A percentile compares a stretch with the other conserved stretches of the same genome.
phyloP scores from a whole-genome alignment of 2,329 filamentous ascomycete species.

The Aspergillus pseudoviridinutans region DNA sequence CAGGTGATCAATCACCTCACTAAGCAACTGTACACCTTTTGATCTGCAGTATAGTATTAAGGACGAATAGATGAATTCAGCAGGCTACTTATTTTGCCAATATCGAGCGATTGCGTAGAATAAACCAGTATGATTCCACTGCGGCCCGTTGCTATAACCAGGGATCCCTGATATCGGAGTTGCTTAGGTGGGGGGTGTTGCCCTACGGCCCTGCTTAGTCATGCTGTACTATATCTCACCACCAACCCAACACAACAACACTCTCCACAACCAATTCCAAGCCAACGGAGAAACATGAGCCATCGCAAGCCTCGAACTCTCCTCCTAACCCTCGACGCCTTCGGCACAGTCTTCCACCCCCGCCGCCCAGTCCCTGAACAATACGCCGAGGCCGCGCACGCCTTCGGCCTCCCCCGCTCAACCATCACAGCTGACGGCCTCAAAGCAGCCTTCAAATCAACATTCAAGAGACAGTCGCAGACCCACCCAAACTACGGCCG shows the following conservation, averaged over 20 bases:
- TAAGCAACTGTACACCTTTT: too few species aligned
- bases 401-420: conserved; percentile 31
- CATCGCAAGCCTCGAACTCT: conserved; percentile 22
- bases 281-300: neutral
- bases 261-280: neutral
- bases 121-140: too few species aligned
- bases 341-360: conserved; percentile 43
- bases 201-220: neutral
- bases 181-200: too few species aligned
- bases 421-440: conserved; percentile 24
- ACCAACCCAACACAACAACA: neutral
- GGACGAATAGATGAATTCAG: too few species aligned
- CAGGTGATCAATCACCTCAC: too few species aligned
- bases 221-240: neutral
- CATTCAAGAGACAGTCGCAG: conserved; percentile 29
- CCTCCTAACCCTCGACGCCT: conserved; percentile 45
- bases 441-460: conserved; percentile 34
- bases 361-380: conserved; percentile 36
- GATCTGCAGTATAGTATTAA: too few species aligned
- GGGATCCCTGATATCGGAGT: too few species aligned
- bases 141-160: too few species aligned
- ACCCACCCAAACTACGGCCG: conserved; percentile 44
- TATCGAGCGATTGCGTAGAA: too few species aligned
- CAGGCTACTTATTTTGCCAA: too few species aligned
- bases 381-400: conserved; percentile 37